A percentile compares a stretch with the other conserved stretches of the same genome.
Evolutionary conservation across 2,329 filamentous ascomycete species (phyloP).

Genomic region (Chaetomiaceae sp.): DNA sequence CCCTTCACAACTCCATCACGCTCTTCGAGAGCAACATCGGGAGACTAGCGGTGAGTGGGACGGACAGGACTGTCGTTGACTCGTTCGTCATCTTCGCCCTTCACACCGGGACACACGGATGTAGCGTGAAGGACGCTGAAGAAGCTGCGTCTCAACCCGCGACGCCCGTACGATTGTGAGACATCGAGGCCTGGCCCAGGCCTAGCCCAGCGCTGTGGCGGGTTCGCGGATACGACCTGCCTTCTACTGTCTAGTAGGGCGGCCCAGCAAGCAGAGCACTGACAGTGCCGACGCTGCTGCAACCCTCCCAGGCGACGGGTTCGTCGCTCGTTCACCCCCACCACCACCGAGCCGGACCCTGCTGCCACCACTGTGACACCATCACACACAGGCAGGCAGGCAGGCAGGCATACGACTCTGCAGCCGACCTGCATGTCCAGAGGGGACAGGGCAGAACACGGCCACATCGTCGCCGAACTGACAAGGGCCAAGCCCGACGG

Average conservation of each 20-base stretch:
- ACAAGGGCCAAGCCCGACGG: not conserved
- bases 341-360: not conserved
- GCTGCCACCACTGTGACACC: not conserved
- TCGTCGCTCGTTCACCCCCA: not conserved
- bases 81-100: not conserved
- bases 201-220: not conserved
- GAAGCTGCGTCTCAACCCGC: not conserved
- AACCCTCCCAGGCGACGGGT: not conserved
- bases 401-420: too few species aligned
- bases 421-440: too few species aligned
- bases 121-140: not conserved
- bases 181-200: not conserved
- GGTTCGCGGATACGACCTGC: not conserved
- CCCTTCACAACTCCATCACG: constrained; percentile 10
- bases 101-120: not conserved
- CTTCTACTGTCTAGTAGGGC: not conserved
- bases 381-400: not conserved
- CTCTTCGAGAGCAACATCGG: not conserved
- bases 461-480: not conserved
- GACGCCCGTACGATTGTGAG: constrained; percentile 2
- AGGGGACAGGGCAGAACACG: not conserved
- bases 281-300: not conserved
- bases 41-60: constrained; percentile 19
- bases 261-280: not conserved
- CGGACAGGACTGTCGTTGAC: not conserved